Evolutionary conservation across 164 flowering plant genomes (phyloP), one percentile per base, ranked within the genome.

Genomic region (Magnolia changhungtana): DNA sequence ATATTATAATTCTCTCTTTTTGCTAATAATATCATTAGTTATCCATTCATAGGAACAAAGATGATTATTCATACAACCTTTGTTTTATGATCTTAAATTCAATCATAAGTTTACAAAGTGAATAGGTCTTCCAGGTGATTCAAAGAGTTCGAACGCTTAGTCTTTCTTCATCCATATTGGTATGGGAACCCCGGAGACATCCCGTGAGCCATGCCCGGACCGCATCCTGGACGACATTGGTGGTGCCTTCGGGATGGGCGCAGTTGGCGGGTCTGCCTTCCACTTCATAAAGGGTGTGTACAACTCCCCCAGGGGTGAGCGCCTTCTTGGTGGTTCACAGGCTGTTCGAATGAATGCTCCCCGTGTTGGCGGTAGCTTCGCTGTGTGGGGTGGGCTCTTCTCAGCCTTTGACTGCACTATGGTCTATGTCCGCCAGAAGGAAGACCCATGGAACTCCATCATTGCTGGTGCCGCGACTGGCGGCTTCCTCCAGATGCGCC

Each of bases 391-490:
- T 3, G 97, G 93, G 1, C 86, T 92, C 1, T 92, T 91, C 82
- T 90, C 97, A n/a, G 80, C 88, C 37, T 91, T 88, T 68, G 98
- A 95, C 71, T 95, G 98, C 82, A 76, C 89, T 75, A 87, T 90
- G 92, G 96, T 90, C 49, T 93, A 89, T 80, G 29, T 88, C 37
- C 89, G 98, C 59, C 95, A 94, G 84, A 94, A 94, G 85, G 98
- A 94, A 77, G 97, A 94, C 29, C 98, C 98, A 0, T 94, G 97
- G 97, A 94, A 94, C 82, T 94, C 97, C 0, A 91, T 94, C 80
- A 50, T 91, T 37, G 90, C 97, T 49, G 98, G 97, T 19, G 98
- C 50, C 59, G 94, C 96, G 66, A 92, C 98, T 18, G 98, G 98
- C 0, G 97, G 98, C 20, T 87, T 92, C 72, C 88, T 94, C n/a